phyloP scores from a whole-genome alignment of 2,329 filamentous ascomycete genomes.

The Nothophaeocryptopus gaeumannii region DNA sequence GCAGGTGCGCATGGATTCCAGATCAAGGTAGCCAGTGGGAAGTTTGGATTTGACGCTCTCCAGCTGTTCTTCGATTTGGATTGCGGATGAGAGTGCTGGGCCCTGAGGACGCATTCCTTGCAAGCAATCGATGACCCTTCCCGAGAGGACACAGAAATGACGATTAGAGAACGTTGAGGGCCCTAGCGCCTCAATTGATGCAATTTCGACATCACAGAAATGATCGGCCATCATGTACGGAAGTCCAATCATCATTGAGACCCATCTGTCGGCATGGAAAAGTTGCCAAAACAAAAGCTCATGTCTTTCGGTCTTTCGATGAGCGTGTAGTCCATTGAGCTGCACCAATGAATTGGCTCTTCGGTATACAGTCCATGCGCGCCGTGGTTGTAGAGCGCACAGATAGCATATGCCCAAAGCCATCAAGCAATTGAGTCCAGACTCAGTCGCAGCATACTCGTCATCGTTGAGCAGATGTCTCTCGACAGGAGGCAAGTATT shows the following conservation, averaged over 20 bases:
- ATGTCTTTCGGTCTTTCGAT: conserved; percentile 5
- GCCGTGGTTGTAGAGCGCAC: conserved; percentile 12
- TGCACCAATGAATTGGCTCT: conserved; percentile 16
- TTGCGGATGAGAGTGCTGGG: conserved; percentile 7
- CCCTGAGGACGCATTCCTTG: conserved; percentile 7
- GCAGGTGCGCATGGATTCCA: conserved; percentile 7
- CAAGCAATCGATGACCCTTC: conserved; percentile 16
- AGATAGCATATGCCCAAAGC: conserved; percentile 18
- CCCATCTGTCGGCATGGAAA: conserved; percentile 21
- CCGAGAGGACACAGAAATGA: conserved; percentile 10
- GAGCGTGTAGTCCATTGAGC: conserved; percentile 13
- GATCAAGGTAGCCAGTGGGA: conserved; percentile 7
- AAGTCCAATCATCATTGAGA: conserved; percentile 18
- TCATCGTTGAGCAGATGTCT: conserved; percentile 12
- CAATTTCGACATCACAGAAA: conserved; percentile 14
- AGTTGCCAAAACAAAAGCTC: conserved; percentile 18
- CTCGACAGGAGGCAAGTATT: conserved; percentile 17
- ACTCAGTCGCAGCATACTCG: conserved; percentile 13
- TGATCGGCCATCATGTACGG: conserved; percentile 15
- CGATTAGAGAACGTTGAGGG: conserved; percentile 12
- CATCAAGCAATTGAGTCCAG: conserved; percentile 17
- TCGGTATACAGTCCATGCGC: conserved; percentile 17
- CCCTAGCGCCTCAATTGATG: not conserved
- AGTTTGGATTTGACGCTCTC: conserved; percentile 4
- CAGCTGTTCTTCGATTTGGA: conserved; percentile 16